Percentiles rank a stretch among this genome's conserved stretches.
Conservation (phyloP, 257 asterid genomes). For the Capsicum chinense region DNA sequence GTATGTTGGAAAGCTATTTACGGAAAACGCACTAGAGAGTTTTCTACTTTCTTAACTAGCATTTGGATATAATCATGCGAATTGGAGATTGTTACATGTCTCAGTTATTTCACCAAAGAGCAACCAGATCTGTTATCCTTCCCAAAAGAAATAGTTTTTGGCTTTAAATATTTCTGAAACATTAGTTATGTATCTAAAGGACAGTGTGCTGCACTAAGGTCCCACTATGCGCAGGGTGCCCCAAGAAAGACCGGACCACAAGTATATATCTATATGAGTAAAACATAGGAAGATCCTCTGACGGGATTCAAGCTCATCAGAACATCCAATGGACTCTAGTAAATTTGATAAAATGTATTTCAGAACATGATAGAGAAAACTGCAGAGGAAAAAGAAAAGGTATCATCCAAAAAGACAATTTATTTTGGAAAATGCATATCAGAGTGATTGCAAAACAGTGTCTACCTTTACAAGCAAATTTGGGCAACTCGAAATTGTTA, state of each 20-base stretch:
- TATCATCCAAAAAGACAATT: background rate
- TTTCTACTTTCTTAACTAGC: background rate
- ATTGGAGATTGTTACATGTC: background rate
- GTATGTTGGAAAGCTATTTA: background rate
- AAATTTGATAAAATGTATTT: constrained; percentile 4
- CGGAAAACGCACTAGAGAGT: background rate
- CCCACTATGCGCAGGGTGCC: no score
- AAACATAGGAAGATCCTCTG: background rate
- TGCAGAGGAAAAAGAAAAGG: background rate
- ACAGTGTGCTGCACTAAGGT: no score
- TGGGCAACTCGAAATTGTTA: constrained; percentile 70
- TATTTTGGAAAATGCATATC: constrained; percentile 16
- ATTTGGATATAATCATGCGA: background rate
- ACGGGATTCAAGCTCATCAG: background rate
- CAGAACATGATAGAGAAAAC: background rate
- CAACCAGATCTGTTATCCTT: constrained; percentile 24
- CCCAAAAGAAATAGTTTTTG: constrained; percentile 5
- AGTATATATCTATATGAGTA: no score
- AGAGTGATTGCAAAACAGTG: background rate
- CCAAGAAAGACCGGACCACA: no score
- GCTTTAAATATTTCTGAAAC: background rate
- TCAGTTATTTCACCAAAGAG: background rate
- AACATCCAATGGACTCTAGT: constrained; percentile 5
- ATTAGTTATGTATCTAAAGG: background rate
- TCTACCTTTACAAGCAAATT: constrained; percentile 78